These are phyloP conservation scores for Mycena vitilis DNA, from an alignment of 768 basidiomycete species.

Conservation along the genomic window DNA sequence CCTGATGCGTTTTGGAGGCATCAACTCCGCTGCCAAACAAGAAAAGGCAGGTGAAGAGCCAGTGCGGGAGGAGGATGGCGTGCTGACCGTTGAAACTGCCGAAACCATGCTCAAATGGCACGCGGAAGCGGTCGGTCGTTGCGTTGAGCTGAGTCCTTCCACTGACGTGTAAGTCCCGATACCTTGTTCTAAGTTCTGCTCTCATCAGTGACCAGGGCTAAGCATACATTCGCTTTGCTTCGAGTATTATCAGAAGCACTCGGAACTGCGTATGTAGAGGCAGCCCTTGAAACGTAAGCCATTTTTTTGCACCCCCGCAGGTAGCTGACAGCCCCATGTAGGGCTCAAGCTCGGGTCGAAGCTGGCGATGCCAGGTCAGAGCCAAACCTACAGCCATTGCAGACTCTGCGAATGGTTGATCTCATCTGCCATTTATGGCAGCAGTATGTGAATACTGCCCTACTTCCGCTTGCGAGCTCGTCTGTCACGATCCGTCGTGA, in stretches of 20 bases:
- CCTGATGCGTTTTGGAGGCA: conserved; percentile 90
- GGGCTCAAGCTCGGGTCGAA: conserved; percentile 79
- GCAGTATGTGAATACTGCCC: conserved; percentile 90
- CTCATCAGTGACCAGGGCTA: conserved; percentile 66
- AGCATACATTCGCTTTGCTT: conserved; percentile 86
- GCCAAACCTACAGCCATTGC: conserved; percentile 78
- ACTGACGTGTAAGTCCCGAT: conserved; percentile 81
- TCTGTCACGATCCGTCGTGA: conserved; percentile 91
- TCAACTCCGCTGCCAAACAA: conserved; percentile 62
- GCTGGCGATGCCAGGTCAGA: conserved; percentile 80
- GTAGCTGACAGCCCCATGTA: conserved; percentile 45
- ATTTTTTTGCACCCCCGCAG: neutral
- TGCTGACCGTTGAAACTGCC: conserved; percentile 77
- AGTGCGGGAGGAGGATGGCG: conserved; percentile 83
- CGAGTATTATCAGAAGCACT: conserved; percentile 90
- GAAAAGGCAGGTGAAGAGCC: conserved; percentile 76
- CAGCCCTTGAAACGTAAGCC: conserved; percentile 93
- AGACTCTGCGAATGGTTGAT: conserved; percentile 78
- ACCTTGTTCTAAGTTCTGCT: neutral
- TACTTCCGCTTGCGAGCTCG: conserved; percentile 87
- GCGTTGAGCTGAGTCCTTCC: conserved; percentile 85
- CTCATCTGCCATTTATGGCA: conserved; percentile 97
- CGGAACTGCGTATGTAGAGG: conserved; percentile 85
- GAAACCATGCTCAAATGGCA: conserved; percentile 98
- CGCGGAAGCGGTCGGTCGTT: conserved; percentile 95